phyloP scores from a whole-genome alignment of 495 filamentous ascomycete genomes.

The Baudoinia panamericana region DNA sequence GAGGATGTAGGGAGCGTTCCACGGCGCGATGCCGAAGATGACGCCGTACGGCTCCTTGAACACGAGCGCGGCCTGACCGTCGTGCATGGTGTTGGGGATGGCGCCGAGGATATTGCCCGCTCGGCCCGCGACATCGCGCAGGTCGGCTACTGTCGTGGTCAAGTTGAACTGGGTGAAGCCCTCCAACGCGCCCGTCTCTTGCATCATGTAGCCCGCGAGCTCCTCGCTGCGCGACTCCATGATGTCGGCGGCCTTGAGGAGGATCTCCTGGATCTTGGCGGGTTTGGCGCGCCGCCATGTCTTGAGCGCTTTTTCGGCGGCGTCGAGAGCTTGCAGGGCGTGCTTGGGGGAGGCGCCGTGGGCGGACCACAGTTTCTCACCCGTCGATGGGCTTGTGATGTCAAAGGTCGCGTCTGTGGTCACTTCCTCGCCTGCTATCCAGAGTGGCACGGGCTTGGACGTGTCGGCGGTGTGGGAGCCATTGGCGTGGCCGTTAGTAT shows the following conservation, averaged over 20 bases:
- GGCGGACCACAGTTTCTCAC: slow-evolving; percentile 46
- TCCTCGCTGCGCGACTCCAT: slow-evolving; percentile 52
- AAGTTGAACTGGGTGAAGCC: slow-evolving; percentile 43
- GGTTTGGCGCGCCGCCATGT: slow-evolving; percentile 55
- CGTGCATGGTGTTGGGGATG: slow-evolving; percentile 42
- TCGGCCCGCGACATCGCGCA: slow-evolving; percentile 59
- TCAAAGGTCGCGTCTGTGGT: slow-evolving; percentile 49
- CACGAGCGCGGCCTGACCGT: slow-evolving; percentile 54
- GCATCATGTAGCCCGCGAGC: slow-evolving; percentile 44
- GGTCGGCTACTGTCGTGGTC: slow-evolving; percentile 40
- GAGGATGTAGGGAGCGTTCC: slow-evolving; percentile 36
- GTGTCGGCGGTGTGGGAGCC: slow-evolving; percentile 3
- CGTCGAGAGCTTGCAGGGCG: slow-evolving; percentile 45
- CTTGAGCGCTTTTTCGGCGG: slow-evolving; percentile 56
- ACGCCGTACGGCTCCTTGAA: slow-evolving; percentile 73
- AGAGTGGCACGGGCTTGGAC: slow-evolving; percentile 43
- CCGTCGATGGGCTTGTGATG: slow-evolving; percentile 51
- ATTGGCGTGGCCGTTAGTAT: slow-evolving; percentile 10
- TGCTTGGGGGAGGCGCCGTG: slow-evolving; percentile 51
- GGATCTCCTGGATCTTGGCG: slow-evolving; percentile 51
- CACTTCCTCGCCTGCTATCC: slow-evolving; percentile 58
- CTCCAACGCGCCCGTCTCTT: slow-evolving; percentile 53
- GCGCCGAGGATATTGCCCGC: slow-evolving; percentile 46
- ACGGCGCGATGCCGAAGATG: slow-evolving; percentile 69
- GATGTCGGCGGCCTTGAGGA: slow-evolving; percentile 57